Evolutionary conservation across 495 filamentous ascomycete genomes (phyloP), one percentile per base, ranked within the genome.

Genomic region (Xylaria nigripes): DNA sequence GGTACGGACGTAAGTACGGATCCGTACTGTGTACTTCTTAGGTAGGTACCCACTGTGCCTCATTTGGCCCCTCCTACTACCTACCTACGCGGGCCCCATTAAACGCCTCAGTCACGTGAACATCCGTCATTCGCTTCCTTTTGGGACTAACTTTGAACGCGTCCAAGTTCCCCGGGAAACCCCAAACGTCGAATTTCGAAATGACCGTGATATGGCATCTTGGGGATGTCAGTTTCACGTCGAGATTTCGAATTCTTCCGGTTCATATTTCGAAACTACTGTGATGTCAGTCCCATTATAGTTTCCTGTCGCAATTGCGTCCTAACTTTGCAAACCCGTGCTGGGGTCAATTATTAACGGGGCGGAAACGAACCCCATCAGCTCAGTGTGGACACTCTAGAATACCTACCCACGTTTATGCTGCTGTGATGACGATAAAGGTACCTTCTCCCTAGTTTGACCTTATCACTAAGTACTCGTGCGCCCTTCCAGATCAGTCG

Each of bases 31-130:
- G 27, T 24, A 45, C 21, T 18, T 45, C 6, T 22, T 18, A 19
- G 40, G 42, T 12, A 45, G 10, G 21, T 45, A 45, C 42, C n/a
- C n/a, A n/a, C n/a, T n/a, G n/a, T n/a, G n/a, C n/a, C n/a, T n/a
- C n/a, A n/a, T n/a, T n/a, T n/a, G 9, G 2, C 7, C 22, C 12
- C 3, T 12, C n/a, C 29, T 16, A 18, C 29, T 22, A 32, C 45
- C 25, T 6, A n/a, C 25, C 10, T 16, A 5, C 22, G 22, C 23
- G 34, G 5, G 25, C 25, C 12, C 32, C 6, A 34, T 2, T 15
- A 34, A 34, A 34, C 12, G 12, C 12, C 32, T 15, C 12, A 43
- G 40, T 51, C 49, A 51, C 49, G 49, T 51, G 49, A 27, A 42
- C 3, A 5, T 23, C 40, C n/a, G 40, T 13, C 9, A 12, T 44